Evolutionary conservation across 371 early-diverging fungal species (phyloP).

Genomic region (Saksenaea oblongispora): DNA sequence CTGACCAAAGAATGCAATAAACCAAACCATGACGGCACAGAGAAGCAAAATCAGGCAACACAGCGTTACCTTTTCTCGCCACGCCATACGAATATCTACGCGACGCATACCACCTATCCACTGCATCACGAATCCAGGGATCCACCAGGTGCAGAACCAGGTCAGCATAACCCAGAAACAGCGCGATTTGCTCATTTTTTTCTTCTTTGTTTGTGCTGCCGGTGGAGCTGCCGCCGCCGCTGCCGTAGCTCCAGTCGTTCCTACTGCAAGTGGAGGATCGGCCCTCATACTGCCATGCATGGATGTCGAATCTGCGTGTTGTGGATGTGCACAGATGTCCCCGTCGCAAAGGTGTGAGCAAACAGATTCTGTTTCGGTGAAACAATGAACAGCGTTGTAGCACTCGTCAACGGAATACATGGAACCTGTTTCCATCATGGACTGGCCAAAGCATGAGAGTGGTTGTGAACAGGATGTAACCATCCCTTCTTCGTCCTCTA

Average conservation of each 20-base stretch:
- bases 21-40: conserved; percentile 78
- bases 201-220: conserved; percentile 24
- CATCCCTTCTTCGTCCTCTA: conserved; percentile 13
- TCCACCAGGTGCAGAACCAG: conserved; percentile 83
- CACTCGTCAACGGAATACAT: conserved; percentile 33
- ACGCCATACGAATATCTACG: conserved; percentile 82
- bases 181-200: conserved; percentile 47
- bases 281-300: conserved; percentile 10
- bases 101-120: conserved; percentile 65
- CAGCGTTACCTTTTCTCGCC: conserved; percentile 91
- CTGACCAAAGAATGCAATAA: conserved; percentile 80
- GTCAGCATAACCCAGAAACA: conserved; percentile 75
- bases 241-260: neutral
- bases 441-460: conserved; percentile 15
- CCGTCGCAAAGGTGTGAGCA: conserved; percentile 31
- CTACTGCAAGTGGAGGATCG: neutral
- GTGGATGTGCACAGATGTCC: neutral
- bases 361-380: conserved; percentile 27
- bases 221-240: conserved; percentile 6
- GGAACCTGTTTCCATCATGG: conserved; percentile 42
- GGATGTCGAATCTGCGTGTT: neutral
- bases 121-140: conserved; percentile 59
- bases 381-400: conserved; percentile 13
- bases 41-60: conserved; percentile 78
- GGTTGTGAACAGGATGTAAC: conserved; percentile 5